phyloP scores from a whole-genome alignment of 495 filamentous ascomycete species.

The Tuber microsphaerosporum region DNA sequence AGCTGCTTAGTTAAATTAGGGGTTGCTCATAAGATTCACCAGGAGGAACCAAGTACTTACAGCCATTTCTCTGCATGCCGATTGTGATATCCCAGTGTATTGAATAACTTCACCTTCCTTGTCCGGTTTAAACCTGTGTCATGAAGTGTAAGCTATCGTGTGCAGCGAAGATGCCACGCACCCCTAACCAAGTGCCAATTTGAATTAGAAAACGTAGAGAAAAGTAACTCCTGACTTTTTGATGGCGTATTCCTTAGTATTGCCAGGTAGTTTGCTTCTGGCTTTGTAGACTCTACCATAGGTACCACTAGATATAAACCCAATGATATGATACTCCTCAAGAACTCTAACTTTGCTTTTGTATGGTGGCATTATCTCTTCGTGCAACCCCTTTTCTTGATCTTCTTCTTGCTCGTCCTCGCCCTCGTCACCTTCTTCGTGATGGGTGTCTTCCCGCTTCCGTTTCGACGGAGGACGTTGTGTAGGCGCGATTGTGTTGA shows the following conservation, averaged over 20 bases:
- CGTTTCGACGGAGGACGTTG: constrained; percentile 11
- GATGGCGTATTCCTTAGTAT: constrained; percentile 77
- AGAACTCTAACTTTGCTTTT: constrained; percentile 80
- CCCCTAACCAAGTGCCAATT: neutral
- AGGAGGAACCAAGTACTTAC: constrained; percentile 20
- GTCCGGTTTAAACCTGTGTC: constrained; percentile 85
- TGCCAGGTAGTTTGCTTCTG: constrained; percentile 62
- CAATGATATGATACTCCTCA: constrained; percentile 89
- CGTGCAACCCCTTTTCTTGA: constrained; percentile 2
- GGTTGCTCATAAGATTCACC: neutral
- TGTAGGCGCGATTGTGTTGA: constrained; percentile 5
- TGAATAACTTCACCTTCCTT: constrained; percentile 92
- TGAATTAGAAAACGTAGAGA: neutral
- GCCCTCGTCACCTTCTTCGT: constrained; percentile 14
- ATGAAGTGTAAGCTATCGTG: neutral
- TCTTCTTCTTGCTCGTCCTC: constrained; percentile 14
- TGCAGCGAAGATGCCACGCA: neutral
- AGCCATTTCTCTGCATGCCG: constrained; percentile 96
- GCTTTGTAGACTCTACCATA: constrained; percentile 99
- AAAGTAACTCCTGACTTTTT: constrained; percentile 58
- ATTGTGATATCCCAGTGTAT: constrained; percentile 97
- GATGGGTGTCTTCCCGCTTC: constrained; percentile 9
- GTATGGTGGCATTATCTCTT: constrained; percentile 50
- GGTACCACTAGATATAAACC: constrained; percentile 97
- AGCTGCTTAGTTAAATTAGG: constrained; percentile 45